These are phyloP conservation scores for Elsinoe arachidis DNA, from an alignment of 2,329 filamentous ascomycete species.

Conservation along the genomic window DNA sequence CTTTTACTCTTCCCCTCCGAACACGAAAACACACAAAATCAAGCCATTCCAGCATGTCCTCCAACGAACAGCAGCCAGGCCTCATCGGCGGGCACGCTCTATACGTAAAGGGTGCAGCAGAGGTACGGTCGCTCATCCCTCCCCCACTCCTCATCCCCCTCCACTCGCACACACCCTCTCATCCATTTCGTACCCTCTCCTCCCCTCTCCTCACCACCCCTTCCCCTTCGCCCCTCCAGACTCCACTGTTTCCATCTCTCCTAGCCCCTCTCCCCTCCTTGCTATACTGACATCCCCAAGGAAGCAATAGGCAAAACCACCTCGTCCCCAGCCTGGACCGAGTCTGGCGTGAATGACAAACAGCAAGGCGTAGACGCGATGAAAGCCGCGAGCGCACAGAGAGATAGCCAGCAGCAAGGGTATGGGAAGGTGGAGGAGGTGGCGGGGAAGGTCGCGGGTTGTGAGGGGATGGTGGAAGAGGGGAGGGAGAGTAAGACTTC, in stretches of 20 bases:
- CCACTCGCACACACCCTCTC: not conserved
- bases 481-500: slow-evolving; percentile 42
- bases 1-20: too few relatives aligned
- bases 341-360: slow-evolving; percentile 57
- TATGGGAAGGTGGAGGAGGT: slow-evolving; percentile 57
- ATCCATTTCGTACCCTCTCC: not conserved
- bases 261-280: not conserved
- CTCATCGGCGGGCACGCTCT: slow-evolving; percentile 57
- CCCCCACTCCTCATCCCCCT: not conserved
- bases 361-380: slow-evolving; percentile 52
- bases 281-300: slow-evolving; percentile 29
- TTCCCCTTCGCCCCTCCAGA: not conserved
- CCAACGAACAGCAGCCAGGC: slow-evolving; percentile 14
- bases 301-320: slow-evolving; percentile 53
- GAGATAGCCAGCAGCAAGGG: slow-evolving; percentile 46
- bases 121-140: slow-evolving; percentile 39
- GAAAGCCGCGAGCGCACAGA: slow-evolving; percentile 50
- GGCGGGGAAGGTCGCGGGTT: slow-evolving; percentile 55
- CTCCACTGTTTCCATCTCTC: not conserved
- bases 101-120: slow-evolving; percentile 59
- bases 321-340: slow-evolving; percentile 54
- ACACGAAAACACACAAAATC: not conserved
- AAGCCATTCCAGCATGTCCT: slow-evolving; percentile 16
- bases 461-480: slow-evolving; percentile 61
- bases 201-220: too few relatives aligned